Conservation (phyloP, 805 yeast species). For the Zygosaccharomyces gambellarensis region DNA sequence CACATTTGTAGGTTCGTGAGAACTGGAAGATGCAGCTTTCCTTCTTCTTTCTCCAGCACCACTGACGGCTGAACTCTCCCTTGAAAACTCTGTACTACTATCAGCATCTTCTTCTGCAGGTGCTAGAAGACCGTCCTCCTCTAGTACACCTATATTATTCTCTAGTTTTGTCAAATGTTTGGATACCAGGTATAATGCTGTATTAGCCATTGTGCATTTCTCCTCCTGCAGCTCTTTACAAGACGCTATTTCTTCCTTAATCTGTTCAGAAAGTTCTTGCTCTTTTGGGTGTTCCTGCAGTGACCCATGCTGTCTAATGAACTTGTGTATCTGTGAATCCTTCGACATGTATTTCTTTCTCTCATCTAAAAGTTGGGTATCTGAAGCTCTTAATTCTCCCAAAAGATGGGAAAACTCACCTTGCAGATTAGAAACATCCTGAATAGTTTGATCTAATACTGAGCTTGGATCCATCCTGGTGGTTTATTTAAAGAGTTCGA, state of each 20-base stretch:
- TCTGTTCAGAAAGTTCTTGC: constrained; percentile 55
- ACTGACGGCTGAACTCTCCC: constrained; percentile 29
- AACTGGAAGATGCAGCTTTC: constrained; percentile 17
- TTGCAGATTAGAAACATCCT: constrained; percentile 76
- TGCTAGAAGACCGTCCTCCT: constrained; percentile 75
- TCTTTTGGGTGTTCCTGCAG: constrained; percentile 79
- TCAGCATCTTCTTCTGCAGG: constrained; percentile 40
- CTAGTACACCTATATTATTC: constrained; percentile 68
- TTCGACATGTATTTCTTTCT: constrained; percentile 61
- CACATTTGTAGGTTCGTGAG: constrained; percentile 11
- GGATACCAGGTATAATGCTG: constrained; percentile 71
- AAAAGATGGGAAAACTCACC: constrained; percentile 77
- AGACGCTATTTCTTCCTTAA: constrained; percentile 59
- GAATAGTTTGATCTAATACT: constrained; percentile 64
- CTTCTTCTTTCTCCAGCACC: constrained; percentile 19
- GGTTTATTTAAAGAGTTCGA: background rate
- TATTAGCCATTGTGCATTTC: constrained; percentile 73
- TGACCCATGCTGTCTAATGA: constrained; percentile 78
- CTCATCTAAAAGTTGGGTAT: constrained; percentile 58
- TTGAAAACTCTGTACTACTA: constrained; percentile 27
- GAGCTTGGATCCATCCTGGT: constrained; percentile 82
- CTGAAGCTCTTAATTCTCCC: constrained; percentile 72
- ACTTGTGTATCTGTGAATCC: constrained; percentile 79
- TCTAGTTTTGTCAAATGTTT: constrained; percentile 72
- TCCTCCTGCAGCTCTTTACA: constrained; percentile 66